Evolutionary conservation across 2,329 filamentous ascomycete genomes (phyloP).

Genomic region (Mycocentrospora acerina): DNA sequence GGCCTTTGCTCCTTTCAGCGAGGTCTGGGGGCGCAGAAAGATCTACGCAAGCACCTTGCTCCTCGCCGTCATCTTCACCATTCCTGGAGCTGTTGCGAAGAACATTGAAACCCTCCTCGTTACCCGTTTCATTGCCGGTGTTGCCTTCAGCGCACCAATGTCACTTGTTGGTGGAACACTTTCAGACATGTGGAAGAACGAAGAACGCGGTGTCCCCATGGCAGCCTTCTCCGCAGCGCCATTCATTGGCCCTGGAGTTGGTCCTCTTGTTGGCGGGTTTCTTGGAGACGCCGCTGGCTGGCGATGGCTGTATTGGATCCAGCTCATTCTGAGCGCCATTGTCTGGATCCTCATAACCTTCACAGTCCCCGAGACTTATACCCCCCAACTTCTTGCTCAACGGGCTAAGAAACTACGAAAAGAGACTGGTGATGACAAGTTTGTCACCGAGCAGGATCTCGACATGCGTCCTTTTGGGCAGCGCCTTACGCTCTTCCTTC

Average conservation of each 20-base stretch:
- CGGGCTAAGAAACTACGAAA: conserved; percentile 73
- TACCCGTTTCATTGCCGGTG: conserved; percentile 75
- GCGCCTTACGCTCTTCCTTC: conserved; percentile 70
- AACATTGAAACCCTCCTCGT: conserved; percentile 77
- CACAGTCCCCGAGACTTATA: conserved; percentile 88
- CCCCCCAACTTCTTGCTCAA: conserved; percentile 71
- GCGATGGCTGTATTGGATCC: conserved; percentile 87
- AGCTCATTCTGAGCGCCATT: conserved; percentile 71
- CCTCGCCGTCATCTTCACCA: conserved; percentile 74
- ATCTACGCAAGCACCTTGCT: conserved; percentile 71
- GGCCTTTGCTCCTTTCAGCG: conserved; percentile 75
- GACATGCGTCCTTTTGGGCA: conserved; percentile 70
- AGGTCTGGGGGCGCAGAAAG: conserved; percentile 70
- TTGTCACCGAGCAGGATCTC: conserved; percentile 79
- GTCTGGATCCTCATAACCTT: conserved; percentile 78
- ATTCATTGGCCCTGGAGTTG: conserved; percentile 75
- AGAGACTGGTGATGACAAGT: conserved; percentile 64
- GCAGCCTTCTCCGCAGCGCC: conserved; percentile 81
- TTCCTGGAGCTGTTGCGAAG: conserved; percentile 74
- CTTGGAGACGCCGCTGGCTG: conserved; percentile 69
- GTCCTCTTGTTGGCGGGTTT: conserved; percentile 68
- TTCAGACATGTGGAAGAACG: conserved; percentile 80
- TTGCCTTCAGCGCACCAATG: conserved; percentile 84
- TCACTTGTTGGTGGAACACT: conserved; percentile 81
- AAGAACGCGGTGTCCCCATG: conserved; percentile 85